Base-by-base conservation (phyloP, 306 rosid genomes). In the Rubus idaeus region DNA sequence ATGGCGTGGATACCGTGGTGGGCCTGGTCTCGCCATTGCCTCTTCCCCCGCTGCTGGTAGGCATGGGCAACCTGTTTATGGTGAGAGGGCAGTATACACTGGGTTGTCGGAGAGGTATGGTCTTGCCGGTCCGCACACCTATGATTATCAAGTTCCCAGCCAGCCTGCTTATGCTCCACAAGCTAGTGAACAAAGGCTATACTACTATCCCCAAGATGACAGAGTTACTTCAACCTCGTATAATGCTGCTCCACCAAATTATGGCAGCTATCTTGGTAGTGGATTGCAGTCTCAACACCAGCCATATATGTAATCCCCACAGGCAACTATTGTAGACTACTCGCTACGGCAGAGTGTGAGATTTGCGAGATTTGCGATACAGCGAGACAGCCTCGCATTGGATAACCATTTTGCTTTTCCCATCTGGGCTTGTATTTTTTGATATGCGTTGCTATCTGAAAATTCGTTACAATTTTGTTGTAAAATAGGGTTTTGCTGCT, bases 261-360 rank as follows among this genome's bases (percentile, higher is more conserved):
- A 86, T 23, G 86, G 90, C 42, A 78, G 84, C 70, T 89, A 91
- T 64, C 17, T 83, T 9, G 87, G 88, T 75, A 71, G 85, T 49
- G 78, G 89, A 73, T 72, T 91, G 78, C 96, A 83, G 73, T 68
- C 93, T 73, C 80, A 88, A 10, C 86, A 85, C 78, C 88, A 82
- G 62, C 92, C 90, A 35, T 87, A 86, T 63, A 87, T 87, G 87
- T 91, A 83, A 85, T 16, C 53, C 49, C 45, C 52, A 37, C 75
- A 46, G 58, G 70, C 68, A 40, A 67, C 63, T 64, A 30, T 77
- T 41, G 37, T 52, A 35, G 73, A 55, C 67, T 26, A 42, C 23
- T 16, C 71, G 67, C 79, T 72, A 17, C 44, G 6, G 52, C 78
- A 71, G 67, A 47, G 56, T 56, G 73, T n/a, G 12, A 20, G 30